Conservation (phyloP, 805 yeast species). For the Saturnispora besseyi region DNA sequence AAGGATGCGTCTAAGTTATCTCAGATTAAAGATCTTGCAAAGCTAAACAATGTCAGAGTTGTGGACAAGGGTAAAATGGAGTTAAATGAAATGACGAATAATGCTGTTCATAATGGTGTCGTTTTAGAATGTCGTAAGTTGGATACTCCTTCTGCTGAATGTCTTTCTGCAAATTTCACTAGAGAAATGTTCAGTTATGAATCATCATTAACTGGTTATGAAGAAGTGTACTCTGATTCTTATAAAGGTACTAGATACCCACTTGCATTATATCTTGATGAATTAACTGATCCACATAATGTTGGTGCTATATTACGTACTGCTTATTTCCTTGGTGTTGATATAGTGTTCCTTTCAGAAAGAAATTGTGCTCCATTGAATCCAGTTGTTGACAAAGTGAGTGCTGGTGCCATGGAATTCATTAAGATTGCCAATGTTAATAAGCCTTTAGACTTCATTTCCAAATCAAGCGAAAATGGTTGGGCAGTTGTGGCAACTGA, state of each 20-base stretch:
- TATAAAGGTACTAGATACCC: constrained; percentile 35
- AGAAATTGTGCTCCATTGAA: constrained; percentile 66
- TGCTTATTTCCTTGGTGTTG: constrained; percentile 76
- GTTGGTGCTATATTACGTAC: constrained; percentile 76
- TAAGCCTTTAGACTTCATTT: constrained; percentile 58
- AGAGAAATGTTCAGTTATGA: constrained; percentile 4
- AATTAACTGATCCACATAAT: constrained; percentile 79
- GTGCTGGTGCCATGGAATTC: constrained; percentile 78
- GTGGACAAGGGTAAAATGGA: constrained; percentile 34
- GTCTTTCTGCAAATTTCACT: not conserved
- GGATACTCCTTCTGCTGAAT: constrained; percentile 14
- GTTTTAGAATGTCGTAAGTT: constrained; percentile 61
- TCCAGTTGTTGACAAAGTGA: constrained; percentile 69
- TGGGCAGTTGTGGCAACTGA: constrained; percentile 70
- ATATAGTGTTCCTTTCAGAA: constrained; percentile 62
- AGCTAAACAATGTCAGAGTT: constrained; percentile 32
- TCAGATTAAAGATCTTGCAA: constrained; percentile 41
- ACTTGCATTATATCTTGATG: constrained; percentile 67
- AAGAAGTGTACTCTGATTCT: constrained; percentile 2
- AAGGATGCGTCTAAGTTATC: constrained; percentile 22
- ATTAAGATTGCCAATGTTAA: constrained; percentile 49
- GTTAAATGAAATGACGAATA: constrained; percentile 49
- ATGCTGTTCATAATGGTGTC: constrained; percentile 75
- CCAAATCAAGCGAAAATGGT: constrained; percentile 42
- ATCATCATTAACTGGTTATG: not conserved